phyloP scores from a whole-genome alignment of 495 filamentous ascomycete genomes.

The Evernia prunastri region DNA sequence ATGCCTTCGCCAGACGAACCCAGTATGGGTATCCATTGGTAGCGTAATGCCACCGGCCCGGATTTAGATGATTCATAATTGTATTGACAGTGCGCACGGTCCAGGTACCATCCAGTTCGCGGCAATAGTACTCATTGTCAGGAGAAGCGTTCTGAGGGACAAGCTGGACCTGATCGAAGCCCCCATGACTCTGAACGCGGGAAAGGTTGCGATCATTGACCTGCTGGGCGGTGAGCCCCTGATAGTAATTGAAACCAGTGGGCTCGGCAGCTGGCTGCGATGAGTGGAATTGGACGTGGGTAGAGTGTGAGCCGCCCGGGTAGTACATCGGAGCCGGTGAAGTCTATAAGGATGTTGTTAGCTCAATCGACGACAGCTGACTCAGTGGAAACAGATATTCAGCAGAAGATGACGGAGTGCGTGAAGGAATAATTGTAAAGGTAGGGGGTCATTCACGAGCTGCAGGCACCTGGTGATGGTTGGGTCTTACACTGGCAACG shows the following conservation, averaged over 20 bases:
- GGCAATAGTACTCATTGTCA: constrained; percentile 24
- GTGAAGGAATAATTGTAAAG: not conserved
- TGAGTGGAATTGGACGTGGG: constrained; percentile 7
- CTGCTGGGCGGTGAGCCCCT: not conserved
- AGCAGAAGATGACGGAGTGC: not conserved
- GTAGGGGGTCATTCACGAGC: not conserved
- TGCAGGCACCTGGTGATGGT: not conserved
- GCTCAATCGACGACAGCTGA: not conserved
- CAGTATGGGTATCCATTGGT: constrained; percentile 22
- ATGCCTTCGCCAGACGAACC: constrained; percentile 17
- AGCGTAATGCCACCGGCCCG: constrained; percentile 26
- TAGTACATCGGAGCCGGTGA: constrained; percentile 15
- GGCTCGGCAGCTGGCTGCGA: constrained; percentile 1
- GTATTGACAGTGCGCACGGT: constrained; percentile 26
- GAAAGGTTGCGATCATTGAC: constrained; percentile 3
- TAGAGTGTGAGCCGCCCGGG: constrained; percentile 3
- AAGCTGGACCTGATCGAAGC: constrained; percentile 9
- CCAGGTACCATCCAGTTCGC: constrained; percentile 28
- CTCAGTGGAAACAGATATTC: constrained; percentile 3
- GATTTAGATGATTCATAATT: constrained; percentile 26
- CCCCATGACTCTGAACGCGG: not conserved
- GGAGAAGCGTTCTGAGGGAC: constrained; percentile 13
- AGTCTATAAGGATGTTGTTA: constrained; percentile 12
- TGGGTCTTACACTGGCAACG: not conserved
- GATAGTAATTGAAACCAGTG: not conserved